Percentiles rank a stretch among this genome's conserved stretches.
These are phyloP conservation scores for Ustilago curta DNA, from an alignment of 1,284 basidiomycete species.

Conservation along the genomic window DNA sequence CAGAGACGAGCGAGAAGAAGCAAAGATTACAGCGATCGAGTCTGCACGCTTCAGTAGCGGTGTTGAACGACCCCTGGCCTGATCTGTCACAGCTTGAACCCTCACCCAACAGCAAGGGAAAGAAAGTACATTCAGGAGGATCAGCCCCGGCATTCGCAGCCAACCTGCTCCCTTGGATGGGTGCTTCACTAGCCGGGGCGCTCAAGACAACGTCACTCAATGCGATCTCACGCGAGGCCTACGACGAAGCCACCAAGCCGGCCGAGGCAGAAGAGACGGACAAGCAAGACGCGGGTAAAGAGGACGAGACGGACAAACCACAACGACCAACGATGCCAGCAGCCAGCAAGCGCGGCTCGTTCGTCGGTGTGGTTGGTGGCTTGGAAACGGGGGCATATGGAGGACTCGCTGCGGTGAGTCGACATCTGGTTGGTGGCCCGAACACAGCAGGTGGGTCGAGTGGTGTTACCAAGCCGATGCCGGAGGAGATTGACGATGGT, in stretches of 20 bases:
- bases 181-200: slow-evolving; percentile 86
- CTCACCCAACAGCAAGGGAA: background rate
- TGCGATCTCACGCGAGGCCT: slow-evolving; percentile 45
- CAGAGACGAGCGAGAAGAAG: background rate
- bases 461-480: background rate
- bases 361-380: slow-evolving; percentile 58
- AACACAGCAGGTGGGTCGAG: slow-evolving; percentile 4
- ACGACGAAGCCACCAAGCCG: slow-evolving; percentile 32
- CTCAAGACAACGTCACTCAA: slow-evolving; percentile 40
- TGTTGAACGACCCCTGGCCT: slow-evolving; percentile 48
- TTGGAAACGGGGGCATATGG: slow-evolving; percentile 58
- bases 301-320: slow-evolving; percentile 5
- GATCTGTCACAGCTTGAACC: background rate
- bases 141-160: slow-evolving; percentile 88
- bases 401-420: slow-evolving; percentile 52
- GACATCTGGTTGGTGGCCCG: slow-evolving; percentile 43
- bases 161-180: slow-evolving; percentile 86
- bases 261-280: slow-evolving; percentile 10
- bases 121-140: slow-evolving; percentile 70
- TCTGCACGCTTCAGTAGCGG: slow-evolving; percentile 22
- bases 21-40: background rate
- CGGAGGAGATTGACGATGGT: background rate
- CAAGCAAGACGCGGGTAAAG: background rate
- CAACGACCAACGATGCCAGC: slow-evolving; percentile 26
- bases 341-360: slow-evolving; percentile 47